These are phyloP conservation scores for Lichenothelia convexa DNA, from an alignment of 495 filamentous ascomycete genomes.

Conservation along the genomic window DNA sequence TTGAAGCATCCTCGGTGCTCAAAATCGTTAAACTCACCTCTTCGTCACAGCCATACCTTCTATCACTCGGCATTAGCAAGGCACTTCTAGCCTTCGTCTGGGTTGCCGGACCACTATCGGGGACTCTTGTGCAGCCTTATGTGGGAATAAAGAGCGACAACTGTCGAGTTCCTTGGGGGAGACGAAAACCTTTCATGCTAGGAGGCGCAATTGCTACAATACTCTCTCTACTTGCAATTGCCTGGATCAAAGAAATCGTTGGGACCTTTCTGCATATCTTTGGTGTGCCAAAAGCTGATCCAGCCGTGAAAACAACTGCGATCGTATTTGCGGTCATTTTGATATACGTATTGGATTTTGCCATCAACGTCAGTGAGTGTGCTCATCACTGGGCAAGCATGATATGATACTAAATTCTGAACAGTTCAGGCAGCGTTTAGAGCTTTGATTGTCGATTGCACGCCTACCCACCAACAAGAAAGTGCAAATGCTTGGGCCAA, in stretches of 20 bases:
- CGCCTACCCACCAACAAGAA: constrained; percentile 78
- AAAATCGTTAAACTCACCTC: too few species aligned
- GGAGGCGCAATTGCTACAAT: constrained; percentile 56
- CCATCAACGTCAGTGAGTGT: constrained; percentile 70
- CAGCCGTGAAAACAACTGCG: constrained; percentile 36
- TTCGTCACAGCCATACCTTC: constrained; percentile 34
- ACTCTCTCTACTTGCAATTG: constrained; percentile 50
- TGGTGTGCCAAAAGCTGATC: constrained; percentile 43
- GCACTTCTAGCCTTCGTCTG: constrained; percentile 83
- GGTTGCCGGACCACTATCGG: constrained; percentile 81
- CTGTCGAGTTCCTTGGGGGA: constrained; percentile 63
- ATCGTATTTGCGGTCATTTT: constrained; percentile 61
- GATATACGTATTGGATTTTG: constrained; percentile 75
- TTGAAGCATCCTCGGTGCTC: constrained; percentile 1
- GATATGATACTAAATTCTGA: not conserved
- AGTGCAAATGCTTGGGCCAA: constrained; percentile 77
- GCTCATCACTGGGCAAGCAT: not conserved
- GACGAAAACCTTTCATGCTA: constrained; percentile 77
- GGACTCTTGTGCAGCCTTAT: constrained; percentile 80
- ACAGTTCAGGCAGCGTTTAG: constrained; percentile 72
- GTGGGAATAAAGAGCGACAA: constrained; percentile 82
- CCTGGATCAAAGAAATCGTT: constrained; percentile 69
- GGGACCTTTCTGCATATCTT: constrained; percentile 51
- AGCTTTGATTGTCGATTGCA: constrained; percentile 80
- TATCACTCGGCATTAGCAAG: constrained; percentile 78